phyloP scores from a whole-genome alignment of 495 filamentous ascomycete genomes.

The Penicillium roqueforti region DNA sequence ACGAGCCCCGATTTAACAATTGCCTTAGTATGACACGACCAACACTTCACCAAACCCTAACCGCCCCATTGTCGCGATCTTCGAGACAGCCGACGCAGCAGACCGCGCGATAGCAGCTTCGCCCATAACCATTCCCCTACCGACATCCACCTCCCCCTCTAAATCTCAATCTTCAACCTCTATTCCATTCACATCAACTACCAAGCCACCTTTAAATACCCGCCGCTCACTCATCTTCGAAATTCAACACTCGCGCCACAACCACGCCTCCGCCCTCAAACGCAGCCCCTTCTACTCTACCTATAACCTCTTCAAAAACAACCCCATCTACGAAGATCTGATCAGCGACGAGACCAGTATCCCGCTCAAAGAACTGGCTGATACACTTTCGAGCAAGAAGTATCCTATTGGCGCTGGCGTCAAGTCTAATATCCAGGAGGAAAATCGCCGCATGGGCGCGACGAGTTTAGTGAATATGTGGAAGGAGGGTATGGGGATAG shows the following conservation, averaged over 20 bases:
- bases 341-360: conserved; percentile 16
- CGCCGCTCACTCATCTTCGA: conserved; percentile 20
- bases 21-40: conserved; percentile 13
- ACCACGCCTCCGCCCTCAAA: conserved; percentile 22
- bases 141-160: neutral
- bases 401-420: conserved; percentile 6
- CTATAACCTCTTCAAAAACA: conserved; percentile 18
- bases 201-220: neutral
- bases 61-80: conserved; percentile 31
- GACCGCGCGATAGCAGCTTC: conserved; percentile 31
- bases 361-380: conserved; percentile 29
- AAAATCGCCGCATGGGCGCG: conserved; percentile 20
- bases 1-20: neutral
- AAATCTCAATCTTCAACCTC: neutral
- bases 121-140: conserved; percentile 24
- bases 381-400: conserved; percentile 27
- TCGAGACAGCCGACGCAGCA: conserved; percentile 34
- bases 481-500: conserved; percentile 18
- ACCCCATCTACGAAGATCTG: conserved; percentile 26
- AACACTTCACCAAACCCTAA: conserved; percentile 13
- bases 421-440: conserved; percentile 12
- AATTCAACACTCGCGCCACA: conserved; percentile 24
- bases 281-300: conserved; percentile 31
- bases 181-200: neutral
- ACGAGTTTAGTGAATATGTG: conserved; percentile 29